phyloP scores from a whole-genome alignment of 805 yeast genomes.

The Yarrowia sp. region DNA sequence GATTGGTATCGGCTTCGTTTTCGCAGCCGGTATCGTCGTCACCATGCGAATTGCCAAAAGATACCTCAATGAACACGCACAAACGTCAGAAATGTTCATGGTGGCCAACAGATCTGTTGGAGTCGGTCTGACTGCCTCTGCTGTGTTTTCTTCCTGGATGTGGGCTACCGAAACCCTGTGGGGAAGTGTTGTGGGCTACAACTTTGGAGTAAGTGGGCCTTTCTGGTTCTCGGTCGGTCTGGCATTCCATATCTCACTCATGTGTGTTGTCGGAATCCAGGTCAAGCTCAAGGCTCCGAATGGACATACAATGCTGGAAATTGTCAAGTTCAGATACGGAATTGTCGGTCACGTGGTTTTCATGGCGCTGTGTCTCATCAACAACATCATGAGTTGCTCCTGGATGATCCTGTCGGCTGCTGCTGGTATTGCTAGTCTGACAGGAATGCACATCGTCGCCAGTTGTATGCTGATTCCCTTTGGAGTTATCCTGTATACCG shows the following conservation, averaged over 20 bases:
- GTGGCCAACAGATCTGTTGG: conserved; percentile 54
- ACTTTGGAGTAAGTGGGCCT: conserved; percentile 62
- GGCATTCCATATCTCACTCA: conserved; percentile 73
- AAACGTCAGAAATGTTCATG: conserved; percentile 46
- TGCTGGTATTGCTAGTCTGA: conserved; percentile 53
- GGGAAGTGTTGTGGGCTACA: conserved; percentile 54
- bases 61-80: conserved; percentile 43
- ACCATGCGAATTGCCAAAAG: conserved; percentile 43
- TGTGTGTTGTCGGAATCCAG: conserved; percentile 76
- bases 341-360: conserved; percentile 56
- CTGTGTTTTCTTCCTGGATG: conserved; percentile 58
- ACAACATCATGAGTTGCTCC: conserved; percentile 49
- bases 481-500: conserved; percentile 59
- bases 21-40: conserved; percentile 52
- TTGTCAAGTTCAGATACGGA: conserved; percentile 75
- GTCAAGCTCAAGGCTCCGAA: conserved; percentile 80
- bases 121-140: conserved; percentile 55
- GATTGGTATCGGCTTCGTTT: conserved; percentile 78
- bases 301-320: conserved; percentile 82
- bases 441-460: conserved; percentile 59
- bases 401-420: conserved; percentile 56
- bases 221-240: conserved; percentile 82
- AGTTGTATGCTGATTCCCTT: conserved; percentile 57
- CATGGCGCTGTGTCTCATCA: conserved; percentile 40
- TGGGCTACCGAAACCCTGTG: conserved; percentile 56